A percentile compares a stretch with the other conserved stretches of the same genome.
Evolutionary conservation across 805 yeast genomes (phyloP).

Genomic region (Blastobotrys muscicola): DNA sequence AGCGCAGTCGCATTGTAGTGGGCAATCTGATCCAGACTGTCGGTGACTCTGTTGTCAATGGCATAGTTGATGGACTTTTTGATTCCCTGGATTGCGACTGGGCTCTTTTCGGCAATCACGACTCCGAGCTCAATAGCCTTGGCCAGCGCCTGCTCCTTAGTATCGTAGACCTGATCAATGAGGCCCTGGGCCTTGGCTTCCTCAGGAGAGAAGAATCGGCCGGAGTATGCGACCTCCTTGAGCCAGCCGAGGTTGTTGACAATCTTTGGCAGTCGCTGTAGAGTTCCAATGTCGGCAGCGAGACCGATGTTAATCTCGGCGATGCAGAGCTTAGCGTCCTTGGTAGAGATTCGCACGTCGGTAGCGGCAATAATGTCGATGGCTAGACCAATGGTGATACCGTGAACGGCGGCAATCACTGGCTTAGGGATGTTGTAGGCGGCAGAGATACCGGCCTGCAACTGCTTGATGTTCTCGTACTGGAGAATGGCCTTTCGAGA

Average conservation of each 20-base stretch:
- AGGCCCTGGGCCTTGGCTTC: slow-evolving; percentile 52
- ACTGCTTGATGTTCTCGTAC: slow-evolving; percentile 38
- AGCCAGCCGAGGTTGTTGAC: slow-evolving; percentile 48
- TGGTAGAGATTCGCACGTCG: slow-evolving; percentile 47
- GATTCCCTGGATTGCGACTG: slow-evolving; percentile 58
- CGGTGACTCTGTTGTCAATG: slow-evolving; percentile 30
- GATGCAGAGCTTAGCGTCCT: slow-evolving; percentile 45
- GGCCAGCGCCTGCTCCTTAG: slow-evolving; percentile 40
- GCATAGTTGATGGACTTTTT: slow-evolving; percentile 44
- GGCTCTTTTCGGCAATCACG: slow-evolving; percentile 37
- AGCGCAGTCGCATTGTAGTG: slow-evolving; percentile 38
- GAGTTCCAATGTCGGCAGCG: slow-evolving; percentile 70
- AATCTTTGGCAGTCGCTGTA: slow-evolving; percentile 53
- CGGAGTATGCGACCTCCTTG: slow-evolving; percentile 54
- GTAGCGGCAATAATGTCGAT: slow-evolving; percentile 54
- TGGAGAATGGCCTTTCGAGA: slow-evolving; percentile 25
- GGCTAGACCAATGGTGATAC: slow-evolving; percentile 56
- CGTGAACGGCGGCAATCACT: slow-evolving; percentile 59
- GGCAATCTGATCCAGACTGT: slow-evolving; percentile 47
- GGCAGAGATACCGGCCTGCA: slow-evolving; percentile 44
- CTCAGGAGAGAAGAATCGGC: slow-evolving; percentile 42
- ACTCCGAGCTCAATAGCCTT: slow-evolving; percentile 43
- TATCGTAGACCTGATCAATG: slow-evolving; percentile 38
- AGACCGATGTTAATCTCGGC: slow-evolving; percentile 67
- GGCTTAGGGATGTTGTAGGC: slow-evolving; percentile 32